Conservation (phyloP, 1,284 basidiomycete genomes). For the Moesziomyces parantarcticus region DNA sequence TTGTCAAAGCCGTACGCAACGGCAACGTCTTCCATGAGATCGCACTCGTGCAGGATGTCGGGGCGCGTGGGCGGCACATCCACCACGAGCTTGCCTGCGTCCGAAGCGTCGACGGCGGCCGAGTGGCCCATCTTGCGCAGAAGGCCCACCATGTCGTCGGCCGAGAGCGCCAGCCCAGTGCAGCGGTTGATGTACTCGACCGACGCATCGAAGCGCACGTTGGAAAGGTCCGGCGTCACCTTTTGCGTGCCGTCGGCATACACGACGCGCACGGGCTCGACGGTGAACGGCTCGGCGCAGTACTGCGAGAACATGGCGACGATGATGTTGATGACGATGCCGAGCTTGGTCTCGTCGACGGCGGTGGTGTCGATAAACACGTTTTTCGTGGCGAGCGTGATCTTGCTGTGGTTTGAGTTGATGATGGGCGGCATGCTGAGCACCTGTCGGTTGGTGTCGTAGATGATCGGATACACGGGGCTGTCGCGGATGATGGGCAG, state of each 20-base stretch:
- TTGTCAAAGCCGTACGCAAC: constrained; percentile 99
- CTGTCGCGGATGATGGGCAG: constrained; percentile 93
- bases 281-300: constrained; percentile 83
- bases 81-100: constrained; percentile 77
- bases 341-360: constrained; percentile 96
- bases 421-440: constrained; percentile 95
- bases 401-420: constrained; percentile 80
- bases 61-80: constrained; percentile 89
- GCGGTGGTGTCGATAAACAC: constrained; percentile 97
- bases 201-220: constrained; percentile 79
- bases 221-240: constrained; percentile 84
- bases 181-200: constrained; percentile 95
- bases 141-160: constrained; percentile 75
- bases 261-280: constrained; percentile 64
- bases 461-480: constrained; percentile 97
- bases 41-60: constrained; percentile 97
- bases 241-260: constrained; percentile 73
- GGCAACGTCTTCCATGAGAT: constrained; percentile 97
- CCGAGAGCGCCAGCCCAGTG: constrained; percentile 81
- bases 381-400: constrained; percentile 91
- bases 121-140: constrained; percentile 78
- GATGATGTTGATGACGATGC: constrained; percentile 93
- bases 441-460: constrained; percentile 86
- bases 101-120: constrained; percentile 40
- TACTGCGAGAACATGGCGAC: constrained; percentile 98